Evolutionary conservation across 176 grass and related monocot species (phyloP), one percentile per base, ranked within the genome.

Genomic region (Bothriochloa decipiens): DNA sequence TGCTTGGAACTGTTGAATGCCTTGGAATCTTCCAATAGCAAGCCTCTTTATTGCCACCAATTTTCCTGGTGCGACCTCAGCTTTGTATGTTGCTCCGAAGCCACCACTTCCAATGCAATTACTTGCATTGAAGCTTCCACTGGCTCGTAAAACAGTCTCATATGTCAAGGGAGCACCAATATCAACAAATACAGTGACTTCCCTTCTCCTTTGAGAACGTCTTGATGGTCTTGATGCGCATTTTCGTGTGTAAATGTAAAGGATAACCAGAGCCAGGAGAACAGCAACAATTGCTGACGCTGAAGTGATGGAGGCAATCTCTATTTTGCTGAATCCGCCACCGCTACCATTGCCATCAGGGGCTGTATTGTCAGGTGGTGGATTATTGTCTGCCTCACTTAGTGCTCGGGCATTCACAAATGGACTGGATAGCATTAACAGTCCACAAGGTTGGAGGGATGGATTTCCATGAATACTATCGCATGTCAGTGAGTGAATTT

Each of bases 51-150:
- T 94, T 33, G 95, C 95, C 79, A 97, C 95, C 76, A 97, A 62
- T 84, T 93, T 74, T 55, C 92, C 92, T 50, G 95, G 95, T 78
- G 92, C 89, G 63, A 97, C 85, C 87, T 97, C 95, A 88, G 92
- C 95, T 87, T 97, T 97, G 81, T 97, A 97, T 17, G 95, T 97
- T 58, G 95, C 95, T 79, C 95, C 95, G 66, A 97, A 97, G 23
- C 95, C 95, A 68, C 95, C 95, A 86, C 88, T 94, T 84, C 95
- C 95, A 67, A 97, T 97, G 75, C 92, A 97, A 81, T 97, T 97
- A 62, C 92, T 94, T 68, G 92, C 90, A 79, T 94, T 97, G 41
- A 97, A 97, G 86, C 81, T 89, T 20, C 88, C 88, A 70, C 92
- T 88, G 70, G 95, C 91, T 22, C 85, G 92, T 10, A 92, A 87